phyloP scores from a whole-genome alignment of 179 eudicot species.

The Heliamphora pulchella region DNA sequence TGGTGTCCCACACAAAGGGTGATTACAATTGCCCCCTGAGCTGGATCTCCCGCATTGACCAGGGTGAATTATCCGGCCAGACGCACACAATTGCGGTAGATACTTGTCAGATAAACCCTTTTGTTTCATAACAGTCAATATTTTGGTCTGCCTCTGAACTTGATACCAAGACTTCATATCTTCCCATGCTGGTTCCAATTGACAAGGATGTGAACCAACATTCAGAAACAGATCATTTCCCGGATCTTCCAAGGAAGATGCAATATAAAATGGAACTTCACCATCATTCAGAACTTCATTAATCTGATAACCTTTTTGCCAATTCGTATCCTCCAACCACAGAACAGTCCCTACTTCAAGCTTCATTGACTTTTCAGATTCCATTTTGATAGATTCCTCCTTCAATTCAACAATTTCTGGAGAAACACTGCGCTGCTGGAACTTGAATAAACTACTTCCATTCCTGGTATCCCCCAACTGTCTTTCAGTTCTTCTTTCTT shows the following conservation, averaged over 20 bases:
- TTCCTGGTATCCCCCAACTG: slow-evolving; percentile 50
- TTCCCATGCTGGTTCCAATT: slow-evolving; percentile 81
- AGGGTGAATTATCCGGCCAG: slow-evolving; percentile 61
- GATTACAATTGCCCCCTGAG: slow-evolving; percentile 52
- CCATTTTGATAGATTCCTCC: slow-evolving; percentile 44
- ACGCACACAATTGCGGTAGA: slow-evolving; percentile 55
- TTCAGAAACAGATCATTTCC: slow-evolving; percentile 47
- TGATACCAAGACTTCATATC: slow-evolving; percentile 86
- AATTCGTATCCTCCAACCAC: slow-evolving; percentile 58
- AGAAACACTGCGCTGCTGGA: slow-evolving; percentile 51
- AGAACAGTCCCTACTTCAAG: slow-evolving; percentile 54
- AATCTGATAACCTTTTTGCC: slow-evolving; percentile 54
- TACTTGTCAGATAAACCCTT: slow-evolving; percentile 64
- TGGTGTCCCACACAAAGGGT: slow-evolving; percentile 81
- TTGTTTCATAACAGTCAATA: slow-evolving; percentile 65
- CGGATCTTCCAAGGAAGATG: slow-evolving; percentile 54
- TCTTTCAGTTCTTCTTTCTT: slow-evolving; percentile 65
- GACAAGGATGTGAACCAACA: slow-evolving; percentile 74
- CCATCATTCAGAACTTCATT: slow-evolving; percentile 51
- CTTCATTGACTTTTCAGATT: slow-evolving; percentile 42
- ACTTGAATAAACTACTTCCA: slow-evolving; percentile 48
- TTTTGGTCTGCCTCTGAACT: slow-evolving; percentile 86
- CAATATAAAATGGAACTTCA: slow-evolving; percentile 56
- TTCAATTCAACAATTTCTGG: slow-evolving; percentile 77
- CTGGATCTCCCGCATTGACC: slow-evolving; percentile 52